A percentile compares a stretch with the other conserved stretches of the same genome.
Evolutionary conservation across 805 yeast species (phyloP).

Genomic region (Saturnispora saitoi): DNA sequence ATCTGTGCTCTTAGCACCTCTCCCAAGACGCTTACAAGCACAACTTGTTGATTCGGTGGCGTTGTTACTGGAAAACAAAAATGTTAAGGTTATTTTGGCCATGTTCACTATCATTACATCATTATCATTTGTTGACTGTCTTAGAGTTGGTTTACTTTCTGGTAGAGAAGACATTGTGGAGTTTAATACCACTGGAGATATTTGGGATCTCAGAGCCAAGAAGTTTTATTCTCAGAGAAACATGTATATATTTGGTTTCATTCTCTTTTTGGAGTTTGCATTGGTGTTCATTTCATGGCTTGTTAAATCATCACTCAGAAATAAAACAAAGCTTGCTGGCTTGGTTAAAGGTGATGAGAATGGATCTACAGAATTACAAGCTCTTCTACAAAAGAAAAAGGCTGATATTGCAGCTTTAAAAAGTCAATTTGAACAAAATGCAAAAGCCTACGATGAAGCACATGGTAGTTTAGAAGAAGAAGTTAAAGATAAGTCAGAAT

Average conservation of each 20-base stretch:
- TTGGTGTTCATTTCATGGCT: conserved; percentile 37
- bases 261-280: conserved; percentile 38
- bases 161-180: conserved; percentile 11
- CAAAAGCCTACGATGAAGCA: conserved; percentile 17
- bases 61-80: neutral
- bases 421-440: conserved; percentile 20
- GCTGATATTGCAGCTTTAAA: conserved; percentile 11
- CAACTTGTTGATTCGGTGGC: conserved; percentile 24
- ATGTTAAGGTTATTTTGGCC: conserved; percentile 1
- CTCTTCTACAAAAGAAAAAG: conserved; percentile 26
- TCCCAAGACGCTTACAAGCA: conserved; percentile 36
- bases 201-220: conserved; percentile 32
- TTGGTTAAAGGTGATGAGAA: conserved; percentile 12
- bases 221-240: conserved; percentile 51
- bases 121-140: conserved; percentile 42
- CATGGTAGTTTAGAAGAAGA: neutral
- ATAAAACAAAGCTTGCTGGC: conserved; percentile 21
- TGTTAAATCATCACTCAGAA: conserved; percentile 36
- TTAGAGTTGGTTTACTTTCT: conserved; percentile 17
- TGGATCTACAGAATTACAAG: conserved; percentile 24
- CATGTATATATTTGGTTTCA: conserved; percentile 47
- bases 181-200: conserved; percentile 14
- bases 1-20: conserved; percentile 38
- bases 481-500: conserved; percentile 1
- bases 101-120: conserved; percentile 24